Conservation (phyloP, 2,329 filamentous ascomycete genomes). For the Beauveria sp. region DNA sequence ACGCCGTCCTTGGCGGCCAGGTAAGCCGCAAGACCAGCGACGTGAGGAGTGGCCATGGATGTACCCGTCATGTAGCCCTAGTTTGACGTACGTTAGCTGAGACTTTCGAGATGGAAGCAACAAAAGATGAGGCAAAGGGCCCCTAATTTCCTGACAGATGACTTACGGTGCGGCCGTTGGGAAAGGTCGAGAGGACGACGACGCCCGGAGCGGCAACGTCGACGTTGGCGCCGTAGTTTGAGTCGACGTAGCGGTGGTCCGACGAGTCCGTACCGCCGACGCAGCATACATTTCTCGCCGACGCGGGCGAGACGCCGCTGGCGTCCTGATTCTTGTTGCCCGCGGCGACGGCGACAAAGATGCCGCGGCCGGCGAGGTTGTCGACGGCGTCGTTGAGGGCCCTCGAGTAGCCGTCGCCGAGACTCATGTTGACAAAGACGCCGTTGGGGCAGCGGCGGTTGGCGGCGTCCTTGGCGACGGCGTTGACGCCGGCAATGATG, state of each 20-base stretch:
- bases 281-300: constrained; percentile 38
- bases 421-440: constrained; percentile 42
- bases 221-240: constrained; percentile 40
- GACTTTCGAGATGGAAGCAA: background rate
- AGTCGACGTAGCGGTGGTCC: constrained; percentile 36
- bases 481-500: constrained; percentile 45
- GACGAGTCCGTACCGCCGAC: constrained; percentile 40
- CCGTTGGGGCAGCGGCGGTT: constrained; percentile 29
- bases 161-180: constrained; percentile 24
- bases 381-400: constrained; percentile 81
- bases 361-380: constrained; percentile 55
- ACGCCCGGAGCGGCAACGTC: constrained; percentile 43
- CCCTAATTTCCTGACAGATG: too few species aligned
- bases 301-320: constrained; percentile 38
- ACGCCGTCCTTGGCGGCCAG: constrained; percentile 4
- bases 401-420: constrained; percentile 53
- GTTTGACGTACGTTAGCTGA: background rate
- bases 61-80: constrained; percentile 15
- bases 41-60: constrained; percentile 17
- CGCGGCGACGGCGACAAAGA: constrained; percentile 44
- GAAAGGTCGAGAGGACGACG: constrained; percentile 35
- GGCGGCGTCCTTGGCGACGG: constrained; percentile 28
- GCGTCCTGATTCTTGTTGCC: constrained; percentile 41
- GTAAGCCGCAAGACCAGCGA: constrained; percentile 17
- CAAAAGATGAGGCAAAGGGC: background rate